These are phyloP conservation scores for Xanthoconium purpureum DNA, from an alignment of 768 basidiomycete species.

Conservation along the genomic window DNA sequence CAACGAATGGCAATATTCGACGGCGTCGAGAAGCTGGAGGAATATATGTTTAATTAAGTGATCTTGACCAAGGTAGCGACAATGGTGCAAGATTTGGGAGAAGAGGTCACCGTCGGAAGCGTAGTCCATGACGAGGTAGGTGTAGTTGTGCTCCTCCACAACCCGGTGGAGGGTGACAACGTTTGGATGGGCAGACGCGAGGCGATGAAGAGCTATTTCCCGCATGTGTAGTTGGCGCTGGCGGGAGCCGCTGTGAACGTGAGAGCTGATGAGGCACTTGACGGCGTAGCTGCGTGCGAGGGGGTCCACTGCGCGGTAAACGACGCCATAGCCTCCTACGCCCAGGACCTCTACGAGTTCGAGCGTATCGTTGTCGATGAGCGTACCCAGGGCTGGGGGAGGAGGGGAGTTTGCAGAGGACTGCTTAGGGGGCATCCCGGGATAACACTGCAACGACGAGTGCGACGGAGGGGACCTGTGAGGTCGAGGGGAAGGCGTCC, in stretches of 20 bases:
- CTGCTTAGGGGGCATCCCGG: slow-evolving; percentile 33
- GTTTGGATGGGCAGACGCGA: slow-evolving; percentile 70
- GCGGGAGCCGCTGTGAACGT: slow-evolving; percentile 42
- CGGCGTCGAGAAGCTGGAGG: slow-evolving; percentile 88
- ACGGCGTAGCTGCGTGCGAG: slow-evolving; percentile 72
- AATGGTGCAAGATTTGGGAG: slow-evolving; percentile 74
- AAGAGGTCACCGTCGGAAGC: slow-evolving; percentile 90
- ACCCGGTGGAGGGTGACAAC: slow-evolving; percentile 89
- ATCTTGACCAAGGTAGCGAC: slow-evolving; percentile 82
- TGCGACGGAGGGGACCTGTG: slow-evolving; percentile 16
- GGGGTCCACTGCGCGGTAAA: slow-evolving; percentile 79
- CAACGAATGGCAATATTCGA: slow-evolving; percentile 87
- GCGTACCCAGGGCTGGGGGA: slow-evolving; percentile 60
- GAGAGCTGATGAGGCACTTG: slow-evolving; percentile 76
- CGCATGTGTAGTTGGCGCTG: slow-evolving; percentile 79
- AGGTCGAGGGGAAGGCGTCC: slow-evolving; percentile 25
- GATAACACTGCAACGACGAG: slow-evolving; percentile 16
- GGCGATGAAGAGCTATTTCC: slow-evolving; percentile 80
- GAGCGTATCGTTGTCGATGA: slow-evolving; percentile 79
- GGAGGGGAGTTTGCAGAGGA: slow-evolving; percentile 42
- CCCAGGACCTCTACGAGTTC: slow-evolving; percentile 87
- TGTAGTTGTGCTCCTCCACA: slow-evolving; percentile 75
- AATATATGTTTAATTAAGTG: slow-evolving; percentile 85
- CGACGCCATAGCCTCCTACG: slow-evolving; percentile 92
- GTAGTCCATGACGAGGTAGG: slow-evolving; percentile 93